phyloP scores from a whole-genome alignment of 768 basidiomycete genomes.

The Collybiopsis confluens region DNA sequence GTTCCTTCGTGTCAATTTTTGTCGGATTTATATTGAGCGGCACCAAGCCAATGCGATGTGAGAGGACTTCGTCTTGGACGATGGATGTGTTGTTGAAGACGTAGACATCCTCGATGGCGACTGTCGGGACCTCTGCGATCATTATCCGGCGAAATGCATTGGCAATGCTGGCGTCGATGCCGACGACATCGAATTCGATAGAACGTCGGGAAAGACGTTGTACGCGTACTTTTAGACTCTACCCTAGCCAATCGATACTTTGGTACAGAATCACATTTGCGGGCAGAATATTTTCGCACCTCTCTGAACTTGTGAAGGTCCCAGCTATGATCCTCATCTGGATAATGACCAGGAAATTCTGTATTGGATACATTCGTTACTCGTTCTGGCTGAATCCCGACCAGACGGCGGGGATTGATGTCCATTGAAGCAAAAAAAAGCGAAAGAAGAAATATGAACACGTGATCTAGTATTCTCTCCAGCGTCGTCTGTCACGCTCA shows the following conservation, averaged over 20 bases:
- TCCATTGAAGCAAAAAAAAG: neutral
- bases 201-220: slow-evolving; percentile 77
- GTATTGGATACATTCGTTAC: slow-evolving; percentile 81
- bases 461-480: slow-evolving; percentile 14
- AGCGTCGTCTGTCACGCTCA: slow-evolving; percentile 44
- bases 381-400: slow-evolving; percentile 65
- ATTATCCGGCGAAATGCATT: slow-evolving; percentile 91
- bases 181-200: slow-evolving; percentile 92
- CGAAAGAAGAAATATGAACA: too few relatives aligned
- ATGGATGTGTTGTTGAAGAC: slow-evolving; percentile 94
- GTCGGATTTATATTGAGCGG: slow-evolving; percentile 86
- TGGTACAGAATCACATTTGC: neutral
- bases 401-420: slow-evolving; percentile 44
- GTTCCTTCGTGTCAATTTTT: slow-evolving; percentile 52
- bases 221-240: slow-evolving; percentile 73
- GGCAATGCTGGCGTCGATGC: slow-evolving; percentile 93
- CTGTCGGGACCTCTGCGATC: slow-evolving; percentile 92
- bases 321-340: slow-evolving; percentile 85
- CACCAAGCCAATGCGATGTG: slow-evolving; percentile 88
- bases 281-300: slow-evolving; percentile 36
- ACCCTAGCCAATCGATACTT: slow-evolving; percentile 21
- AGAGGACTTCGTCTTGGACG: slow-evolving; percentile 89
- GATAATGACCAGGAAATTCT: slow-evolving; percentile 87
- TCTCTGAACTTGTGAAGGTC: slow-evolving; percentile 67
- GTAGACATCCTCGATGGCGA: slow-evolving; percentile 88